These are phyloP conservation scores for Paramecium octaurelia DNA, from an alignment of 73 alveolate genomes.

Conservation along the genomic window DNA sequence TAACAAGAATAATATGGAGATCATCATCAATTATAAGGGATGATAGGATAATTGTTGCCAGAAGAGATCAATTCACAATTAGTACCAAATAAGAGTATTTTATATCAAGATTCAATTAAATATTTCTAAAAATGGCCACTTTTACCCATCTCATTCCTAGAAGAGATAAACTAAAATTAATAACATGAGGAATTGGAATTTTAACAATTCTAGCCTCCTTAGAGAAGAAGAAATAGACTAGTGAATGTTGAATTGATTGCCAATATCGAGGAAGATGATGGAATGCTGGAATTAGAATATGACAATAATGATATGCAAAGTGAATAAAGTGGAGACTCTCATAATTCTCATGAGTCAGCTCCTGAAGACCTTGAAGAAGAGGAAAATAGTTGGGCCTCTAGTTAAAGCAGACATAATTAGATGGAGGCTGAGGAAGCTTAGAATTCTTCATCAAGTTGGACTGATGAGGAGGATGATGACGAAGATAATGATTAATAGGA, in stretches of 20 bases:
- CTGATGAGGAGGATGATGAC: constrained; percentile 18
- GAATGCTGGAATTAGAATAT: background rate
- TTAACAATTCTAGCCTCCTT: background rate
- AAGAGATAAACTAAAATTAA: background rate
- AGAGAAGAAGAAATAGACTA: background rate
- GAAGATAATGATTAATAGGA: background rate
- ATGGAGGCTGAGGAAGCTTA: background rate
- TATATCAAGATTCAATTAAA: background rate
- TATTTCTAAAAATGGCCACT: constrained; percentile 17
- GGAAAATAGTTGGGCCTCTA: constrained; percentile 11
- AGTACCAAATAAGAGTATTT: background rate
- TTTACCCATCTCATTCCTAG: background rate
- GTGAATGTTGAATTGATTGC: constrained; percentile 12
- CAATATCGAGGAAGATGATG: constrained; percentile 12
- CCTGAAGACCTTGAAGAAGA: background rate
- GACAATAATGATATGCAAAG: background rate
- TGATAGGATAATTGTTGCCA: constrained; percentile 28
- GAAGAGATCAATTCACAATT: background rate
- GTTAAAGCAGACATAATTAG: background rate
- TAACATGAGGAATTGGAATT: background rate
- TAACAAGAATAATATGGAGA: constrained; percentile 12
- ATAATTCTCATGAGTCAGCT: background rate
- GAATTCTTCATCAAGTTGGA: constrained; percentile 8
- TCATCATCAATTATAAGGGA: background rate
- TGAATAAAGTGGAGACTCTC: background rate